phyloP scores from a whole-genome alignment of 129 eudicot species.

The Logfia minima region DNA sequence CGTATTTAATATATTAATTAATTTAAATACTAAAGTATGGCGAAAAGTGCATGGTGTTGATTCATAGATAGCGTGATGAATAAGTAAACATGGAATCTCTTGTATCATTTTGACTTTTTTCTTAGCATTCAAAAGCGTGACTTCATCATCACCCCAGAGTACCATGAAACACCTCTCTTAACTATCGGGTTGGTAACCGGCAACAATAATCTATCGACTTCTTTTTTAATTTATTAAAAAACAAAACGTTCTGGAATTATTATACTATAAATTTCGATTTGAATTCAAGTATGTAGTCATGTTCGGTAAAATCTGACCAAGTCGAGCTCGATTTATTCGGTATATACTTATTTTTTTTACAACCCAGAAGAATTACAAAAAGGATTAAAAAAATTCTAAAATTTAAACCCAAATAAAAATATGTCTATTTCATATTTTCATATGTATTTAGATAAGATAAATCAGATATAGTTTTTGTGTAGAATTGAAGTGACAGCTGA shows the following conservation, averaged over 20 bases:
- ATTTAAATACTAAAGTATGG: background rate
- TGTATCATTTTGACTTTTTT: slow-evolving; percentile 26
- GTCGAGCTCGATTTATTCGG: too few species aligned
- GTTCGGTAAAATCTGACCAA: too few species aligned
- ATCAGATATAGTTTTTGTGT: too few species aligned
- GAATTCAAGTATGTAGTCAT: too few species aligned
- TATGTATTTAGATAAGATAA: too few species aligned
- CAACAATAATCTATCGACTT: background rate
- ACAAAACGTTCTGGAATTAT: background rate
- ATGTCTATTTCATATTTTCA: too few species aligned
- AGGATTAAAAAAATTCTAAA: too few species aligned
- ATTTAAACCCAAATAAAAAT: too few species aligned
- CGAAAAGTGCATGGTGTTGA: slow-evolving; percentile 10
- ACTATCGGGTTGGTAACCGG: slow-evolving; percentile 26
- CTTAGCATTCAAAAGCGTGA: slow-evolving; percentile 17
- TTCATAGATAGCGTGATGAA: slow-evolving; percentile 24
- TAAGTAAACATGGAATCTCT: slow-evolving; percentile 30
- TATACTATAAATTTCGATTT: too few species aligned
- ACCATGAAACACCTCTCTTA: slow-evolving; percentile 19
- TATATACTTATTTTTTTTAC: too few species aligned
- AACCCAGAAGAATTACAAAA: too few species aligned
- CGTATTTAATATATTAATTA: too few species aligned
- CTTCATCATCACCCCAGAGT: slow-evolving; percentile 20
- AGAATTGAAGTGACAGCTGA: fast-evolving
- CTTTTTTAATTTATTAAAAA: background rate